Evolutionary conservation across 768 basidiomycete genomes (phyloP), one percentile per base, ranked within the genome.

Genomic region (Rhizopogon salebrosus): DNA sequence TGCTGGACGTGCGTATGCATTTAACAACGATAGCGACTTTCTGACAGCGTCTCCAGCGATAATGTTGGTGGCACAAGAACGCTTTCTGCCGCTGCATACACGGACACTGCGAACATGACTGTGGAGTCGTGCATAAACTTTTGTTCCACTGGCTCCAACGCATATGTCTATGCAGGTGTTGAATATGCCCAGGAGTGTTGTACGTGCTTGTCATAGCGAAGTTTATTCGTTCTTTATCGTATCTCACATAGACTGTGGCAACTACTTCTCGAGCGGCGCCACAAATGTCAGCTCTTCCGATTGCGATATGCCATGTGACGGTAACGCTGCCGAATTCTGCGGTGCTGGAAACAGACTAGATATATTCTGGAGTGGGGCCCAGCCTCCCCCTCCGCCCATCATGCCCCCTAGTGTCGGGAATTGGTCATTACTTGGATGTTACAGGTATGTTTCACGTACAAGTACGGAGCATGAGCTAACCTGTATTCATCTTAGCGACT

Each of bases 361-460:
- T 58, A 64, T 89, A 4, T 89, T 81, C 68, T 81, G 76, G 77
- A 85, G 76, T 56, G 85, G 86, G 16, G 66, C 66, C 27, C 51
- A 71, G 11, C 82, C 86, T 24, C 80, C 87, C 13, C 57, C 80
- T 0, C 65, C 77, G 13, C 86, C 88, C 0, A 56, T 69, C 16
- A 80, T 78, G 22, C 75, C 78, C 0, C 70, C 76, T 4, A 78
- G 64, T 43, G 76, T 84, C 27, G 87, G 85, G 4, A 70, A 77
- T 26, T 90, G 88, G 87, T 63, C 70, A 6, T 84, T 81, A 0
- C 75, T 89, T 27, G 89, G 89, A n/a, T 91, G 89, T 64, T 89
- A 79, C 70, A 84, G 71, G 87, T 85, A 60, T 54, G 74, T 60
- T 23, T 5, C 23, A 39, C 24, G 3, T 4, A 8, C n/a, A 31